A percentile compares a stretch with the other conserved stretches of the same genome.
Conservation (phyloP, 2,329 filamentous ascomycete genomes). For the Talaromyces rugulosus region DNA sequence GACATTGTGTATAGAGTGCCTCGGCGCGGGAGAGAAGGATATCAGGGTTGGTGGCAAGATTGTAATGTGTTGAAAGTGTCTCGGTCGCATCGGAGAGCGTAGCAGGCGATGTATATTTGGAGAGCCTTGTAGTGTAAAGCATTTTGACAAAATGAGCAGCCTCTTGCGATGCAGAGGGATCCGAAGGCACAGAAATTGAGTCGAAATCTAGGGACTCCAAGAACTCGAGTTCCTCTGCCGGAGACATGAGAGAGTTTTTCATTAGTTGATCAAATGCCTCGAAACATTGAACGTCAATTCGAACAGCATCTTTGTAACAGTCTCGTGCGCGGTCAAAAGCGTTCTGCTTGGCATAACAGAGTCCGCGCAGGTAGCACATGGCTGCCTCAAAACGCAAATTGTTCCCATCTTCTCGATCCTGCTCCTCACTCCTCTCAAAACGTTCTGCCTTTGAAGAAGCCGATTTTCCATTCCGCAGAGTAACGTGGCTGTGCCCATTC, state of each 20-base stretch:
- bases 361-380: conserved; percentile 92
- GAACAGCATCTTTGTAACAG: conserved; percentile 95
- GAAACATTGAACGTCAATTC: conserved; percentile 96
- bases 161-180: conserved; percentile 69
- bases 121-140: conserved; percentile 91
- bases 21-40: conserved; percentile 86
- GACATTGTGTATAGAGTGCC: conserved; percentile 88
- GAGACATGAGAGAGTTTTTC: conserved; percentile 88
- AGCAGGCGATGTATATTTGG: conserved; percentile 85
- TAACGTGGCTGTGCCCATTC: conserved; percentile 51
- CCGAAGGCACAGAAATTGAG: conserved; percentile 63
- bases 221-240: conserved; percentile 85
- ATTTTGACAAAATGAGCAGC: conserved; percentile 91
- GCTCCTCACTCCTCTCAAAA: conserved; percentile 56
- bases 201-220: conserved; percentile 88
- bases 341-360: conserved; percentile 96
- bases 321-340: conserved; percentile 96
- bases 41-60: conserved; percentile 78
- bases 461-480: conserved; percentile 43
- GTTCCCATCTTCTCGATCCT: conserved; percentile 64
- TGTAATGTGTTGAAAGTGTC: conserved; percentile 89
- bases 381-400: conserved; percentile 87
- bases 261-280: conserved; percentile 98
- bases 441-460: conserved; percentile 45
- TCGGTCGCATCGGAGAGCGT: conserved; percentile 83